Evolutionary conservation across 2,329 filamentous ascomycete species (phyloP).

Genomic region (Exophiala sideris): DNA sequence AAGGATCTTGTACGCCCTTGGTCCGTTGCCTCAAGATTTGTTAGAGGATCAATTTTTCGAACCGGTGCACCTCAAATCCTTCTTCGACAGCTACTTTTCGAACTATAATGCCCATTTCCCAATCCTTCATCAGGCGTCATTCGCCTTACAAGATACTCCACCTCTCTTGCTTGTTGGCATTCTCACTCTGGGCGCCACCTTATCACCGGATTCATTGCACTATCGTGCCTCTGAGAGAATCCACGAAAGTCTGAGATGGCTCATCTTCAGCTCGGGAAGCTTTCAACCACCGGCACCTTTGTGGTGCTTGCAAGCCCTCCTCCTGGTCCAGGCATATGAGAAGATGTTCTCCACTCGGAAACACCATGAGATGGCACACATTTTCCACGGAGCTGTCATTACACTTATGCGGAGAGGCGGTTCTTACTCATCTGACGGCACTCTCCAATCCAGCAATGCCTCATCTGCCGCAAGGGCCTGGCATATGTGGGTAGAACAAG

Average conservation of each 20-base stretch:
- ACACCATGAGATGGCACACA: constrained; percentile 32
- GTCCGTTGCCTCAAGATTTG: constrained; percentile 19
- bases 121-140: constrained; percentile 29
- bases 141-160: constrained; percentile 21
- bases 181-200: constrained; percentile 29
- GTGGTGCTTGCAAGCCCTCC: constrained; percentile 31
- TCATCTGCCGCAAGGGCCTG: constrained; percentile 12
- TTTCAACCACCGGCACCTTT: constrained; percentile 32
- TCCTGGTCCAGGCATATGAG: constrained; percentile 30
- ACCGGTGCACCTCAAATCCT: constrained; percentile 25
- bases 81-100: constrained; percentile 30
- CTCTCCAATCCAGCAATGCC: constrained; percentile 1
- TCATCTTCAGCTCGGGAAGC: constrained; percentile 27
- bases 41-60: constrained; percentile 29
- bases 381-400: constrained; percentile 32
- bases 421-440: constrained; percentile 8
- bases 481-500: constrained; percentile 31
- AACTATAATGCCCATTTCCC: constrained; percentile 33
- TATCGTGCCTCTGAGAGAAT: constrained; percentile 26
- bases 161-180: constrained; percentile 31
- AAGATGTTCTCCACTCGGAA: constrained; percentile 32
- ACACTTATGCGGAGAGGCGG: constrained; percentile 24
- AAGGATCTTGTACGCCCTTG: constrained; percentile 25
- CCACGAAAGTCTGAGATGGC: constrained; percentile 29
- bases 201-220: constrained; percentile 26